A percentile compares a stretch with the other conserved stretches of the same genome.
phyloP scores from a whole-genome alignment of 2,329 filamentous ascomycete genomes.

The Immersiporthe knoxdaviesiana region DNA sequence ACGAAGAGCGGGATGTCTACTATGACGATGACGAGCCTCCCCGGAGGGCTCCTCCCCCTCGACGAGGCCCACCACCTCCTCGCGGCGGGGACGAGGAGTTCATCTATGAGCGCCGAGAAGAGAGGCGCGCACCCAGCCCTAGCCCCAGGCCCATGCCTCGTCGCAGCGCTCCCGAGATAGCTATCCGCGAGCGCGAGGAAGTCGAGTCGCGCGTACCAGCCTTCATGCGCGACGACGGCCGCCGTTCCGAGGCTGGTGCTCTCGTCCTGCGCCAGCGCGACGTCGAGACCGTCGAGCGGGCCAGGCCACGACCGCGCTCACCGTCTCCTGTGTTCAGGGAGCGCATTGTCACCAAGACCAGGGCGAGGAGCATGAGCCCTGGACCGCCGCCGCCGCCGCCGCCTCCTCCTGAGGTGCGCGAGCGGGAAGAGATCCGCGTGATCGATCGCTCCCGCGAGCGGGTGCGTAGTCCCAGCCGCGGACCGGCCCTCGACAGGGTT shows the following conservation, averaged over 20 bases:
- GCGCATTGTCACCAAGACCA: constrained; percentile 43
- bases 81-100: constrained; percentile 30
- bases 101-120: constrained; percentile 27
- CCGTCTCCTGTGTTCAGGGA: constrained; percentile 48
- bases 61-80: constrained; percentile 21
- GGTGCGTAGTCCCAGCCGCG: constrained; percentile 31
- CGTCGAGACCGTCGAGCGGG: constrained; percentile 56
- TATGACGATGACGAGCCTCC: constrained; percentile 39
- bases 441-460: constrained; percentile 41
- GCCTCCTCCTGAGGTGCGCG: constrained; percentile 32
- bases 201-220: constrained; percentile 49
- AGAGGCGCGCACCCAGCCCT: constrained; percentile 23
- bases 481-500: constrained; percentile 29
- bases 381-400: constrained; percentile 38
- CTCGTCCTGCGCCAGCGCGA: constrained; percentile 60
- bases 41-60: constrained; percentile 21
- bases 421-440: constrained; percentile 38
- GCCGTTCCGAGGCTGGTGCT: constrained; percentile 52
- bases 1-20: constrained; percentile 53
- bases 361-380: constrained; percentile 47
- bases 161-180: constrained; percentile 41
- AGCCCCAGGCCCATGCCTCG: constrained; percentile 25
- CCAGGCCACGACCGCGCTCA: constrained; percentile 49
- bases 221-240: constrained; percentile 55
- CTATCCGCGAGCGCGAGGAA: constrained; percentile 48